Conservation (phyloP, 805 yeast genomes). For the Lipomyces chichibuensis region DNA sequence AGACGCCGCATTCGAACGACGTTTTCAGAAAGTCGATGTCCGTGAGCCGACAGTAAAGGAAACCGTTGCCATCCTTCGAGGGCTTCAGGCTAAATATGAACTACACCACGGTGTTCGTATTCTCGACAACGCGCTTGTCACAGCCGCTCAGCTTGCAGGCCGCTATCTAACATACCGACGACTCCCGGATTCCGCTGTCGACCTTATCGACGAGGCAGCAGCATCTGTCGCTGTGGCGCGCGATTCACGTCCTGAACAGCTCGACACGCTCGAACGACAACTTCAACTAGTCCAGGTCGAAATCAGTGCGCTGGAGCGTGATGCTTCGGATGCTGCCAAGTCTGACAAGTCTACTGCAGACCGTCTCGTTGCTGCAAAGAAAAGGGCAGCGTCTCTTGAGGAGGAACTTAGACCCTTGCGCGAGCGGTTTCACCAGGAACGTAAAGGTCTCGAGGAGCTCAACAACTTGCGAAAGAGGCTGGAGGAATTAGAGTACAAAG, state of each 20-base stretch:
- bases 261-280: conserved; percentile 91
- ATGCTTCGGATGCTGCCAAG: conserved; percentile 69
- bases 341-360: conserved; percentile 75
- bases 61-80: conserved; percentile 94
- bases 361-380: conserved; percentile 75
- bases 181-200: conserved; percentile 96
- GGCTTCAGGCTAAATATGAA: conserved; percentile 92
- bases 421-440: conserved; percentile 82
- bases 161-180: conserved; percentile 93
- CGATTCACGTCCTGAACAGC: conserved; percentile 96
- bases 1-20: conserved; percentile 98
- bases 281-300: conserved; percentile 90
- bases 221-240: conserved; percentile 98
- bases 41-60: conserved; percentile 90
- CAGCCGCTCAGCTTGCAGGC: conserved; percentile 93
- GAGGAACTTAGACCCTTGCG: conserved; percentile 84
- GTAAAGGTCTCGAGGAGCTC: conserved; percentile 87
- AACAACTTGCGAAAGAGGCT: conserved; percentile 84
- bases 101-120: conserved; percentile 97
- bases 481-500: conserved; percentile 91
- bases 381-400: conserved; percentile 77
- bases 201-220: conserved; percentile 92
- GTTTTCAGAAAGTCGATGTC: conserved; percentile 96
- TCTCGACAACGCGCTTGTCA: conserved; percentile 87
- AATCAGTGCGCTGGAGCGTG: conserved; percentile 95